These are phyloP conservation scores for Histomonas meleagridis DNA, from an alignment of 208 protist genomes.

Conservation along the genomic window DNA sequence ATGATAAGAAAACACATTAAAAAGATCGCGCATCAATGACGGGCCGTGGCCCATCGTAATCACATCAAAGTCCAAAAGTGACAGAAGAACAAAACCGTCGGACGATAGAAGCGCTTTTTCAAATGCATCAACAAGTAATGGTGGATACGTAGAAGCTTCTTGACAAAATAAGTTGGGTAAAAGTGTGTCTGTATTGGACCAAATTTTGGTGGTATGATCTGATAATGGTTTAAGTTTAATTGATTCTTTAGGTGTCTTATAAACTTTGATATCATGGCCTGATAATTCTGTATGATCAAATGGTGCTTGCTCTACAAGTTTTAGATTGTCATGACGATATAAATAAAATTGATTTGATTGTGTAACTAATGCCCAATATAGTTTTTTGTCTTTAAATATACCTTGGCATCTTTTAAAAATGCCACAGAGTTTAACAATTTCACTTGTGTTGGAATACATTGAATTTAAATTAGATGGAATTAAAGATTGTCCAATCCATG, in stretches of 20 bases:
- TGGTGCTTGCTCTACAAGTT: background rate
- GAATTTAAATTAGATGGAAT: background rate
- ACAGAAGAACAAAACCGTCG: background rate
- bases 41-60: too few relatives aligned
- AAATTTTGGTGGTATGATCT: background rate
- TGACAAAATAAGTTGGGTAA: background rate
- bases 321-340: background rate
- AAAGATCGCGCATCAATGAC: background rate
- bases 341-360: background rate
- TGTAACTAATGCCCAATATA: conserved; percentile 11
- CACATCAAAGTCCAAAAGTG: background rate
- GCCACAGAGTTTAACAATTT: background rate
- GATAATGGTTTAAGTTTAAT: background rate
- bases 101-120: background rate
- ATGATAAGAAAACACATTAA: background rate
- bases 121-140: background rate
- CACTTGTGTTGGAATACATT: too few relatives aligned
- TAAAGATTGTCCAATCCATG: background rate
- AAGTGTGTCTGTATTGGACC: background rate
- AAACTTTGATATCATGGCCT: background rate
- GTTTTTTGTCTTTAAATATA: background rate
- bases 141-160: background rate
- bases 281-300: background rate
- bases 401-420: background rate
- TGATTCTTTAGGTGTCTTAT: background rate